Base-by-base conservation (phyloP, 495 filamentous ascomycete genomes). In the Podospora tetraspora region DNA sequence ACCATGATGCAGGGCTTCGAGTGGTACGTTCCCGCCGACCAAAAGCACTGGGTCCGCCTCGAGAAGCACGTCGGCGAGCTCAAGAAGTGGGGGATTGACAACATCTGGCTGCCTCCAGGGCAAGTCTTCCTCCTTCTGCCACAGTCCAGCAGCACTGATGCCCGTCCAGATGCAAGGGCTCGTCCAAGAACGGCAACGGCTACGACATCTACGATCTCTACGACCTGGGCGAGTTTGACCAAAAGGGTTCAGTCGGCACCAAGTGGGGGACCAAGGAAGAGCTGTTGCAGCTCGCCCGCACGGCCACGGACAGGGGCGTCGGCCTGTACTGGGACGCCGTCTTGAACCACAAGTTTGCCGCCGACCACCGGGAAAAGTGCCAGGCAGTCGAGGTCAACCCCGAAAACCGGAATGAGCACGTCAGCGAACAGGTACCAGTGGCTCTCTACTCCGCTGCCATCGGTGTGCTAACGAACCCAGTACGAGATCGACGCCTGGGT, bases 191-290 rank as follows among this genome's bases (percentile, higher is more conserved):
- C 5, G 87, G 88, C 12, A 91, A 90, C 71, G 90, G 90, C n/a
- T 92, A 92, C 73, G 90, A 92, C 75, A 84, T 90, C 71, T 92
- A 92, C 67, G 89, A 92, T 71, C 77, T 93, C 4, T 93, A 90
- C 70, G 90, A 93, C 64, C 76, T 92, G 24, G 90, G 90, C 37
- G 90, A 93, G 71, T 93, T 92, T 70, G 84, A 92, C 71, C 90
- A 92, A 70, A 91, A 92, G 70, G 88, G 87, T 52, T 73, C 78
- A 1, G 74, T 80, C 12, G 78, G 79, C n/a, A 91, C 89, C 21
- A 91, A 91, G 79, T 93, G 89, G 89, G 90, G 90, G n/a, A 83
- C 79, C 22, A 88, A 86, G 67, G 83, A 86, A 12, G 86, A 92
- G 22, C 79, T 92, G 12, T 52, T 86, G n/a, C 75, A 79, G 9